These are phyloP conservation scores for Ormosia emarginata DNA, from an alignment of 306 rosid genomes.

Conservation along the genomic window DNA sequence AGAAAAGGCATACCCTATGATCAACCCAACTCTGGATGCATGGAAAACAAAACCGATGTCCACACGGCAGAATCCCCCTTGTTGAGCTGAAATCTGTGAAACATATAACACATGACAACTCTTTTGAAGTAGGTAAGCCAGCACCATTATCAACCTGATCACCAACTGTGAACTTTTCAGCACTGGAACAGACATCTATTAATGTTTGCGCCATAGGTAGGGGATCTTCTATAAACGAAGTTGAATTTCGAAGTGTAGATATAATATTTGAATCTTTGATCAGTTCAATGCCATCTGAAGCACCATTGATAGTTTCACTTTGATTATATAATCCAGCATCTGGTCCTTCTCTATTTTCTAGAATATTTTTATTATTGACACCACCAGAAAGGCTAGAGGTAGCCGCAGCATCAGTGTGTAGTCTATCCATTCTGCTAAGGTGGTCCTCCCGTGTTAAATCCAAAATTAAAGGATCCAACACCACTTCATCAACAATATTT, in stretches of 20 bases:
- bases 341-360: conserved; percentile 30
- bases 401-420: conserved; percentile 19
- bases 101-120: conserved; percentile 88
- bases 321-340: conserved; percentile 30
- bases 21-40: conserved; percentile 84
- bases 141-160: conserved; percentile 28
- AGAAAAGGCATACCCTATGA: conserved; percentile 48
- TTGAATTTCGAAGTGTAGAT: conserved; percentile 16
- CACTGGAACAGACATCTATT: conserved; percentile 30
- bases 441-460: conserved; percentile 36
- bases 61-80: conserved; percentile 80
- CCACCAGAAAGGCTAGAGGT: conserved; percentile 34
- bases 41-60: conserved; percentile 80
- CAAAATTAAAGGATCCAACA: conserved; percentile 22
- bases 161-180: conserved; percentile 28
- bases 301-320: conserved; percentile 24
- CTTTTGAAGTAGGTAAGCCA: conserved; percentile 36
- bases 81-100: conserved; percentile 69
- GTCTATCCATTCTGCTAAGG: conserved; percentile 24
- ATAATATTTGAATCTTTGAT: conserved; percentile 12
- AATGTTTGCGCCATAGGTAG: conserved; percentile 30
- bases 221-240: conserved; percentile 28
- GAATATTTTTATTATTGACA: conserved; percentile 20
- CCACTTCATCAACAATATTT: conserved; percentile 7
- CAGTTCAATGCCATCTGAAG: conserved; percentile 38